A percentile compares a stretch with the other conserved stretches of the same genome.
Conservation (phyloP, 768 basidiomycete genomes). For the Daedaleopsis nitida region DNA sequence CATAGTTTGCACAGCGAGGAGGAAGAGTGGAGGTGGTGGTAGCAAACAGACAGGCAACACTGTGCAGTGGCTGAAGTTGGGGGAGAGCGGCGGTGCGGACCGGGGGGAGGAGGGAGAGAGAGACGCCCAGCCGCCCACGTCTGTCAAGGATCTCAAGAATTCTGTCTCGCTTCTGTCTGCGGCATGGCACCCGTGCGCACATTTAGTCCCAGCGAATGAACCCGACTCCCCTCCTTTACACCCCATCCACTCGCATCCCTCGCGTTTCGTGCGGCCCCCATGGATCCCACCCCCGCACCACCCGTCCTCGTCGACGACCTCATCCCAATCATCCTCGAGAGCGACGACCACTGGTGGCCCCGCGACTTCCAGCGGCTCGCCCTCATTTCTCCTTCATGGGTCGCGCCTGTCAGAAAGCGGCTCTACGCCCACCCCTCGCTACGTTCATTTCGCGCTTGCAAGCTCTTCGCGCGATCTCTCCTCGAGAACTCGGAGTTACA, state of each 20-base stretch:
- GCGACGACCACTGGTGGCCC: constrained; percentile 54
- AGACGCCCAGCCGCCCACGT: background rate
- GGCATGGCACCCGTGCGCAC: constrained; percentile 14
- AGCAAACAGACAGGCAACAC: no score
- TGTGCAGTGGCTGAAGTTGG: no score
- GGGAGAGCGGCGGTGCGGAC: no score
- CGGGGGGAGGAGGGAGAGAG: no score
- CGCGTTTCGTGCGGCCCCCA: constrained; percentile 12
- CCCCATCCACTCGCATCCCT: constrained; percentile 14
- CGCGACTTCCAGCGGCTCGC: constrained; percentile 50
- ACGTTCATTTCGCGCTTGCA: constrained; percentile 43
- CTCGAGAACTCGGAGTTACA: constrained; percentile 37
- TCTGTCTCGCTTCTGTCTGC: constrained; percentile 5
- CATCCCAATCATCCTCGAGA: constrained; percentile 53
- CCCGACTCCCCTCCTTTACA: background rate
- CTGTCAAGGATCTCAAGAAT: background rate
- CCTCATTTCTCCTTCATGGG: constrained; percentile 52
- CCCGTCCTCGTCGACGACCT: constrained; percentile 51
- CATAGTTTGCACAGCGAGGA: no score
- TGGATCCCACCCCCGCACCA: constrained; percentile 6
- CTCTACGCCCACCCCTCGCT: constrained; percentile 48
- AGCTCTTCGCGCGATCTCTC: constrained; percentile 45
- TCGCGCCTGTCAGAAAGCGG: constrained; percentile 42
- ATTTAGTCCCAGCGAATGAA: constrained; percentile 1
- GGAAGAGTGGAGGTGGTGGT: no score